Evolutionary conservation across 2,329 filamentous ascomycete species (phyloP).

Genomic region (Trichocomaceae sp.): DNA sequence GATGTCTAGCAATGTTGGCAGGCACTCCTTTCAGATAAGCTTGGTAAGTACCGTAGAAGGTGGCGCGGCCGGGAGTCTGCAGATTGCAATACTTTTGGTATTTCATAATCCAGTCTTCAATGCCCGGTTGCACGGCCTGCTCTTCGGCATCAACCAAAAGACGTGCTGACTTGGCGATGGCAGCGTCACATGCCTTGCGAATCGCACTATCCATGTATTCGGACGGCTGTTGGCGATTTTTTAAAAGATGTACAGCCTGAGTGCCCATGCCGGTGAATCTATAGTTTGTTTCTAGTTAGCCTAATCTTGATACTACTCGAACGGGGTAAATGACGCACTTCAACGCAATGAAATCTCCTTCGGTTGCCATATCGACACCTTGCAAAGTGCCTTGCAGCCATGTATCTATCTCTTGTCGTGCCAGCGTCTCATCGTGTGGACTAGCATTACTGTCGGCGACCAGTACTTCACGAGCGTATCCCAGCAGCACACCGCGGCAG

Average conservation of each 20-base stretch:
- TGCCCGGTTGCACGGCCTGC: slow-evolving; percentile 45
- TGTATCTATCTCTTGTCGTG: slow-evolving; percentile 29
- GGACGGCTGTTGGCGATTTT: slow-evolving; percentile 35
- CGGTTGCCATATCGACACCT: slow-evolving; percentile 47
- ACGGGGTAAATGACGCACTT: slow-evolving; percentile 35
- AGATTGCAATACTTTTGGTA: slow-evolving; percentile 49
- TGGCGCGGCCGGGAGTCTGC: slow-evolving; percentile 38
- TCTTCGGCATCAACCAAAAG: slow-evolving; percentile 52
- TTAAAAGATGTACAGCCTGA: slow-evolving; percentile 36
- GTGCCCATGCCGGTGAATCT: slow-evolving; percentile 46
- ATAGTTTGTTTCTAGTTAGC: neutral
- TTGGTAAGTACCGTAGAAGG: slow-evolving; percentile 52
- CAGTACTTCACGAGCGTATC: slow-evolving; percentile 52
- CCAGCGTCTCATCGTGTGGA: slow-evolving; percentile 25
- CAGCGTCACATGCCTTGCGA: slow-evolving; percentile 38
- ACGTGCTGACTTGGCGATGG: slow-evolving; percentile 37
- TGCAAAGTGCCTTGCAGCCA: slow-evolving; percentile 50
- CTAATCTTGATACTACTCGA: neutral
- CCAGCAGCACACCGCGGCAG: slow-evolving; percentile 48
- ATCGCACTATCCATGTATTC: slow-evolving; percentile 38
- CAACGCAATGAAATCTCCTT: slow-evolving; percentile 48
- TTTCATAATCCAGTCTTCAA: slow-evolving; percentile 48
- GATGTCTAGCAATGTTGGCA: slow-evolving; percentile 40
- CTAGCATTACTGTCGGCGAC: slow-evolving; percentile 33
- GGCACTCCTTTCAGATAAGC: slow-evolving; percentile 47